Base-by-base conservation (phyloP, 2,329 filamentous ascomycete species). In the Neonectria neomacrospora region DNA sequence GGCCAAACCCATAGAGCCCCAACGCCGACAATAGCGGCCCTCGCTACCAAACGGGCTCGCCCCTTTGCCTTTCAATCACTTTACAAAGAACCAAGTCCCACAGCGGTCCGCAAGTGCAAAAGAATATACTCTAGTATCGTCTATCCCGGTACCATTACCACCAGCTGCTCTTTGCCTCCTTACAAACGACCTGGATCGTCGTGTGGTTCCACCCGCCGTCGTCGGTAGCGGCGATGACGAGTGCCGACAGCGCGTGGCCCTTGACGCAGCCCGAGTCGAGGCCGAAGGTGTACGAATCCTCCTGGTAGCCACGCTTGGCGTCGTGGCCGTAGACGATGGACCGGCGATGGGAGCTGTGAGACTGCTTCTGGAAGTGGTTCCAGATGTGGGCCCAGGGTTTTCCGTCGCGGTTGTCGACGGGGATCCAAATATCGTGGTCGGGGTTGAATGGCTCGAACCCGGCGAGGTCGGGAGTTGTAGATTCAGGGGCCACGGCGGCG, bases 301-400 rank as follows among this genome's bases (percentile, higher is more conserved):
- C 69, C 32, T 72, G 74, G 53, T 96, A 84, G 0, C 93, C 94
- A 3, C 80, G 80, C 72, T 90, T 89, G 22, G 93, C 87, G 75
- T 97, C 93, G 75, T 98, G 95, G 5, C 94, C 94, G 77, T 97
- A 97, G 61, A 97, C 85, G 42, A 97, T 90, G 1, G 91, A 93
- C 42, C 82, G 86, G 10, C 86, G 82, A 30, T 78, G 68, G 12
- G 65, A 51, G 28, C 72, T 65, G 48, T 62, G 64, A 2, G 75
- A 62, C 26, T 73, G 72, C 56, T 75, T 76, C 71, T 89, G 85
- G 60, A 78, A 76, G 58, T 79, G 79, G 72, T 88, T 85, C 88
- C 88, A 90, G 8, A 80, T 78, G 71, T 89, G 85, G 54, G 88
- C 84, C 93, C 93, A 96, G 14, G 85, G 85, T 34, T 86, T 82